phyloP scores from a whole-genome alignment of 371 early-diverging fungal genomes.

The Vittaforma corneae region DNA sequence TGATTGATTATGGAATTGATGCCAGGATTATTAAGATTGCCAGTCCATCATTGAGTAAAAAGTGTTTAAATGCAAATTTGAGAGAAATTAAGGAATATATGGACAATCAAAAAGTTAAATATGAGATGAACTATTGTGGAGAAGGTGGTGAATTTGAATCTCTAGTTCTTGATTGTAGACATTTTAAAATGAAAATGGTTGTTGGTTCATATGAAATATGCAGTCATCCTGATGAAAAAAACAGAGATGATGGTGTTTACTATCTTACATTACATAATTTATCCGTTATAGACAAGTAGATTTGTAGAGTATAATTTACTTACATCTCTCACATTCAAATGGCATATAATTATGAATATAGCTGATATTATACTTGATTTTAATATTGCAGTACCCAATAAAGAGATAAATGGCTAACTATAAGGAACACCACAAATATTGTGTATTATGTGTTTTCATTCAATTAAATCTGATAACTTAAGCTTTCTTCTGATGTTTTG shows the following conservation, averaged over 20 bases:
- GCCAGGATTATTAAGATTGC: slow-evolving; percentile 87
- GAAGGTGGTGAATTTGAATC: slow-evolving; percentile 99
- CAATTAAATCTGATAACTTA: no score
- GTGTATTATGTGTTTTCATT: no score
- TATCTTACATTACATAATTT: slow-evolving; percentile 21
- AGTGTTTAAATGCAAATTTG: slow-evolving; percentile 35
- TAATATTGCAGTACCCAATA: no score
- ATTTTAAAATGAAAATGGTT: slow-evolving; percentile 68
- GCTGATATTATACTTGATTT: no score
- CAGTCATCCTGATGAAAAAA: slow-evolving; percentile 35
- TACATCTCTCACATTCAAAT: no score
- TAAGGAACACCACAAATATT: no score
- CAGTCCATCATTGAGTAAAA: slow-evolving; percentile 60
- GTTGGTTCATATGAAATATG: slow-evolving; percentile 43
- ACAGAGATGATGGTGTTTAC: slow-evolving; percentile 29
- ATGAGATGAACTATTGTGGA: slow-evolving; percentile 75
- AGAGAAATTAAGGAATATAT: slow-evolving; percentile 34
- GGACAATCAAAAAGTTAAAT: slow-evolving; percentile 56
- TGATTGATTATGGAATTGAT: slow-evolving; percentile 72
- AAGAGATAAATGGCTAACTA: no score
- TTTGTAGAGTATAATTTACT: no score
- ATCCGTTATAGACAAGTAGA: no score
- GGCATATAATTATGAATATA: no score
- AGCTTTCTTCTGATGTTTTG: no score
- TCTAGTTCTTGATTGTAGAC: slow-evolving; percentile 81